Conservation (phyloP, 1,284 basidiomycete genomes). For the Bjerkandera adusta region DNA sequence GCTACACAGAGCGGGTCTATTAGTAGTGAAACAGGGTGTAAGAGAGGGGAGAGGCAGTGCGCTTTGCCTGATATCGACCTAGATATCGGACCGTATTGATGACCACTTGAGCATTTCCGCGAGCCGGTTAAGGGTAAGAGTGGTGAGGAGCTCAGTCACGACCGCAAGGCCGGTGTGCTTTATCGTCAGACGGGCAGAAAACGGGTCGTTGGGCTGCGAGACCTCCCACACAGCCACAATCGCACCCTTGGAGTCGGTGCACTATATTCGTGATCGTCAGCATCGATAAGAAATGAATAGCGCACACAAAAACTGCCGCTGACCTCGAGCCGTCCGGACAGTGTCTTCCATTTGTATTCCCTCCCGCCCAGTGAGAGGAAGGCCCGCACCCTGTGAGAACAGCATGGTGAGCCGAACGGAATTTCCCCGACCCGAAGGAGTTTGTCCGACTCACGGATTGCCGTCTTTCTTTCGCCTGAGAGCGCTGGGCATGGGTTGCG, state of each 20-base stretch:
- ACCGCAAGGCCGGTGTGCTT: constrained; percentile 51
- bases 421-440: background rate
- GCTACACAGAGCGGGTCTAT: too few relatives aligned
- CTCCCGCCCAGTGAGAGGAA: constrained; percentile 64
- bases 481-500: constrained; percentile 53
- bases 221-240: constrained; percentile 63
- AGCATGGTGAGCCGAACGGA: background rate
- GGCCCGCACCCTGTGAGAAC: constrained; percentile 55
- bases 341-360: constrained; percentile 69
- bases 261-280: constrained; percentile 35
- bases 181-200: constrained; percentile 57
- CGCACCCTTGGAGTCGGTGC: constrained; percentile 51
- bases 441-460: constrained; percentile 50
- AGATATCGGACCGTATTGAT: too few relatives aligned
- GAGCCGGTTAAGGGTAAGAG: constrained; percentile 67
- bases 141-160: constrained; percentile 72
- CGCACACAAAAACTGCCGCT: constrained; percentile 19
- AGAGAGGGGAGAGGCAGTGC: too few relatives aligned
- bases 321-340: constrained; percentile 64
- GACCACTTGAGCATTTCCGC: constrained; percentile 54
- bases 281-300: constrained; percentile 6
- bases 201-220: constrained; percentile 51
- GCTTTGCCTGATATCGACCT: too few relatives aligned
- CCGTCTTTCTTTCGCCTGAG: constrained; percentile 51
- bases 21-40: too few relatives aligned